Conservation (phyloP, 2,329 filamentous ascomycete species). For the Coniochaeta sp. region DNA sequence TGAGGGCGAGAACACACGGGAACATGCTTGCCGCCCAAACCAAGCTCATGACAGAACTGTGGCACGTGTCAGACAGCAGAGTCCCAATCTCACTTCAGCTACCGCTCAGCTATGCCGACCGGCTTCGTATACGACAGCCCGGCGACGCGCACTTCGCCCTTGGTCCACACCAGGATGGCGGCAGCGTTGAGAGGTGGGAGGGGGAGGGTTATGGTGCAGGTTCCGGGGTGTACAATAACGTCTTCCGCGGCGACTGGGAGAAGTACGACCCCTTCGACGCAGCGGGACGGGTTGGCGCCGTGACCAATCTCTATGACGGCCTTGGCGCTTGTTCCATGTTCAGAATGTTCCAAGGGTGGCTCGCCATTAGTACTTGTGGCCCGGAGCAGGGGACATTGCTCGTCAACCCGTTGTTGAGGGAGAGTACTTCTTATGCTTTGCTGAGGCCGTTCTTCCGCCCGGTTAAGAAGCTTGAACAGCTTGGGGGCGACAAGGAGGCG, state of each 20-base stretch:
- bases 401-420: conserved; percentile 70
- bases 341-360: conserved; percentile 85
- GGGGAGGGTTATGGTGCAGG: conserved; percentile 57
- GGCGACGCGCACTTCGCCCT: conserved; percentile 65
- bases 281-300: conserved; percentile 57
- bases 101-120: conserved; percentile 63
- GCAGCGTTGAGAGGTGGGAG: conserved; percentile 72
- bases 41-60: conserved; percentile 54
- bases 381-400: conserved; percentile 73
- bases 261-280: conserved; percentile 78
- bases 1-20: conserved; percentile 60
- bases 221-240: conserved; percentile 58
- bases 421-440: conserved; percentile 73
- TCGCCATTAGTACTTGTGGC: conserved; percentile 66
- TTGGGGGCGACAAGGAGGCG: conserved; percentile 20
- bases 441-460: conserved; percentile 77
- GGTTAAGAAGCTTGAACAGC: conserved; percentile 22
- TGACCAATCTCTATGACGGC: conserved; percentile 72
- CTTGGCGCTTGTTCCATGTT: conserved; percentile 79
- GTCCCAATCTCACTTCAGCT: conserved; percentile 24
- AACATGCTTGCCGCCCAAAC: conserved; percentile 55
- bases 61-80: conserved; percentile 44
- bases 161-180: conserved; percentile 67
- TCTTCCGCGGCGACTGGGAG: conserved; percentile 74
- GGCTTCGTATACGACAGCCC: conserved; percentile 63